Evolutionary conservation across 2,329 filamentous ascomycete genomes (phyloP), one percentile per base, ranked within the genome.

Genomic region (Claviceps paspali): DNA sequence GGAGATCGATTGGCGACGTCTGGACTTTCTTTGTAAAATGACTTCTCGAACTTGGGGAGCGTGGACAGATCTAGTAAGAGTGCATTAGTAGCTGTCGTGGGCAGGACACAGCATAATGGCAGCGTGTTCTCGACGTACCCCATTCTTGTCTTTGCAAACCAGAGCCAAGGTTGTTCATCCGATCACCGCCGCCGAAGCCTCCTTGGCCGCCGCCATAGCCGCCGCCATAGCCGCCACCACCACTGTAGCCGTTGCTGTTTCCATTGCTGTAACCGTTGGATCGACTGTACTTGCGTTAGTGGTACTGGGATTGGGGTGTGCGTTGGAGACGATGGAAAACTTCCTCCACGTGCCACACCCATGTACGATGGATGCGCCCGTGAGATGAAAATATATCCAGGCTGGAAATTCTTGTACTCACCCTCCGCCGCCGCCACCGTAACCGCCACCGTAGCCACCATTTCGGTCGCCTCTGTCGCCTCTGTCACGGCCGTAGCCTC

Each of bases 21-120:
- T 23, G 79, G 71, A 56, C 91, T 79, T 64, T 96, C 91, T 68
- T 96, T 94, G 75, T 98, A 98, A 67, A 98, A 98, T 7, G 83
- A 87, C 66, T 98, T 98, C 60, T 98, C 91, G 65, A 98, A 98
- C 63, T 96, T 96, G 51, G 91, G 88, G 32, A 98, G 56, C 6
- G 78, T 60, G 53, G 60, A 68, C 38, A 91, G 52, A 57, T 98
- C 91, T 91, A 47, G 15, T 17, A 6, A 8, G 5, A 27, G 6
- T 17, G 19, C 19, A 15, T 32, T 32, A 30, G 14, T 5, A 41
- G 30, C 41, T n/a, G 39, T 28, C 4, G 22, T 18, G 4, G 3
- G 14, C 21, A 7, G 15, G 7, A 17, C 10, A 17, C 10, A n/a
- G 6, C 5, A 29, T 29, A 5, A 24, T 24, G 5, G 15, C 29